Evolutionary conservation across 1,284 basidiomycete genomes (phyloP).

Genomic region (Ceratobasidium sp.): DNA sequence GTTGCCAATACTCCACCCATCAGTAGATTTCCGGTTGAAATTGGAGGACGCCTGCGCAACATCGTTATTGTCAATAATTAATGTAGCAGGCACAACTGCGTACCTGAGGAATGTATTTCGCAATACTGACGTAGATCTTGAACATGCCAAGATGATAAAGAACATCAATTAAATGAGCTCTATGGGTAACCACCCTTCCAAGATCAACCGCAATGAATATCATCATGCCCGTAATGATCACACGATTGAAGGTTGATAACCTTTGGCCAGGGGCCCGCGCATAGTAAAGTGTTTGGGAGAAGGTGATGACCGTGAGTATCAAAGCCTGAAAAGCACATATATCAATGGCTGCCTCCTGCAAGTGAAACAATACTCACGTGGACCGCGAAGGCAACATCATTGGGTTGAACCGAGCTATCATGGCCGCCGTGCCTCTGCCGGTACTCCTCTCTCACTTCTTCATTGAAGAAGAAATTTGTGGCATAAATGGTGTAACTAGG

Average conservation of each 20-base stretch:
- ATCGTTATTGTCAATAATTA: constrained; percentile 7
- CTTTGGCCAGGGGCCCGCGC: constrained; percentile 43
- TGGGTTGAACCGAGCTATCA: constrained; percentile 44
- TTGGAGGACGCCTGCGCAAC: constrained; percentile 48
- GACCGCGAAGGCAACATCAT: constrained; percentile 48
- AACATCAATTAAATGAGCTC: constrained; percentile 41
- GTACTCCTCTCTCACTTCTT: constrained; percentile 45
- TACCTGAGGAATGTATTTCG: constrained; percentile 50
- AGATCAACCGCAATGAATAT: constrained; percentile 38
- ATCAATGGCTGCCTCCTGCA: not conserved
- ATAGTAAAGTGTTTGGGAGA: constrained; percentile 43
- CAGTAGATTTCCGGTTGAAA: constrained; percentile 47
- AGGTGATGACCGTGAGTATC: constrained; percentile 37
- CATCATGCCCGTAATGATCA: constrained; percentile 41
- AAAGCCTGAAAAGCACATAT: constrained; percentile 37
- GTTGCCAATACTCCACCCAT: constrained; percentile 51
- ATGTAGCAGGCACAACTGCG: constrained; percentile 20
- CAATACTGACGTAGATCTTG: constrained; percentile 50
- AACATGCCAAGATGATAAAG: constrained; percentile 47
- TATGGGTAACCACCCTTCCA: constrained; percentile 32
- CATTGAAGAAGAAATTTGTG: constrained; percentile 43
- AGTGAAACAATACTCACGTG: constrained; percentile 39
- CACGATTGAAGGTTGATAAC: constrained; percentile 42
- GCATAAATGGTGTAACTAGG: constrained; percentile 46
- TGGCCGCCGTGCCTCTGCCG: constrained; percentile 45